These are phyloP conservation scores for Penicillium sp. DNA, from an alignment of 2,329 filamentous ascomycete species.

Conservation along the genomic window DNA sequence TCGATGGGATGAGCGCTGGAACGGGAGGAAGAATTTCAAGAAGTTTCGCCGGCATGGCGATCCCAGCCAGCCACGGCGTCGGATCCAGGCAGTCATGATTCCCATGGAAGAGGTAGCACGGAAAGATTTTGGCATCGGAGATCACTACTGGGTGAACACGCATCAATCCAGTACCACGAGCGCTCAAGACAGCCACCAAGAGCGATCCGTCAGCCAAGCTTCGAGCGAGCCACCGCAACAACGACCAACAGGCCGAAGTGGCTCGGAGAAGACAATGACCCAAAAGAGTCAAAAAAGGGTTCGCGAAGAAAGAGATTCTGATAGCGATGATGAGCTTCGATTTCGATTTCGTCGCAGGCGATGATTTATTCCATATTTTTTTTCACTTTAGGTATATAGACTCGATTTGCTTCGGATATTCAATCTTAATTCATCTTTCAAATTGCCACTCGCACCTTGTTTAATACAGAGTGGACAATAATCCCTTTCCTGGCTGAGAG, in stretches of 20 bases:
- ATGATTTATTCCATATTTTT: slow-evolving; percentile 18
- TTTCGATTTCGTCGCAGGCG: slow-evolving; percentile 60
- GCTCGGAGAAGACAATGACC: slow-evolving; percentile 23
- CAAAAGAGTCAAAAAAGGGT: slow-evolving; percentile 37
- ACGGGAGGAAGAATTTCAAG: slow-evolving; percentile 95
- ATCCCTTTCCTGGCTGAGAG: background rate
- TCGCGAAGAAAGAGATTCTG: slow-evolving; percentile 52
- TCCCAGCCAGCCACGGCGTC: slow-evolving; percentile 42
- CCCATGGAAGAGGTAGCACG: slow-evolving; percentile 71
- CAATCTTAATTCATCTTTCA: background rate
- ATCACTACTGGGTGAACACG: slow-evolving; percentile 70
- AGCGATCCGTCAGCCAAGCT: slow-evolving; percentile 13
- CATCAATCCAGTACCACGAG: slow-evolving; percentile 33
- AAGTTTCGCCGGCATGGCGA: slow-evolving; percentile 63
- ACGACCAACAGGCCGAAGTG: slow-evolving; percentile 27
- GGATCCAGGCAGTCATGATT: slow-evolving; percentile 66
- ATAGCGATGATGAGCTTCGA: slow-evolving; percentile 62
- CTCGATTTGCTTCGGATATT: background rate
- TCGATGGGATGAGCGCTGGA: slow-evolving; percentile 88
- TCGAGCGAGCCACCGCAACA: slow-evolving; percentile 17
- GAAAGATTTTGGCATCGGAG: slow-evolving; percentile 74
- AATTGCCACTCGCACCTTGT: background rate
- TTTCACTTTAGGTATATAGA: slow-evolving; percentile 7
- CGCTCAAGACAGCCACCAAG: slow-evolving; percentile 29
- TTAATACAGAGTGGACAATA: background rate